Evolutionary conservation across 768 basidiomycete genomes (phyloP).

Genomic region (Lactarius quietus): DNA sequence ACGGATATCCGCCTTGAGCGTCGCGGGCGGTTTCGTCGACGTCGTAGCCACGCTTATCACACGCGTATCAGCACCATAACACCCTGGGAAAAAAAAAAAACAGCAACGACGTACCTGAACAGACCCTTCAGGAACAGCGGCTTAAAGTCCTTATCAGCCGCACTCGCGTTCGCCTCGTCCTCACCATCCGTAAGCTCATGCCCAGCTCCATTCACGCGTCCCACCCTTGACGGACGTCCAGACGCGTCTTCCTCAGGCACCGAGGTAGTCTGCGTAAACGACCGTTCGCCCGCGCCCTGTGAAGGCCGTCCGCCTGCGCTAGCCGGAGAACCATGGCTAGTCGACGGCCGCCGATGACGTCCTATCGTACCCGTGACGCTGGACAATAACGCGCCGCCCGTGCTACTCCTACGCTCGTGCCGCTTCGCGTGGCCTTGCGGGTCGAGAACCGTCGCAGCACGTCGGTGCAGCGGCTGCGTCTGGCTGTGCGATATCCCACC

Average conservation of each 20-base stretch:
- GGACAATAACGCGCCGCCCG: conserved; percentile 57
- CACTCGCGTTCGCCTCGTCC: conserved; percentile 15
- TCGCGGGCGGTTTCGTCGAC: conserved; percentile 77
- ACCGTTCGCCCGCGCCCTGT: conserved; percentile 35
- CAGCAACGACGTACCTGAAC: conserved; percentile 62
- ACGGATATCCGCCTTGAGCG: conserved; percentile 80
- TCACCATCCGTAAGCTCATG: conserved; percentile 16
- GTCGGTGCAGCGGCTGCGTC: conserved; percentile 69
- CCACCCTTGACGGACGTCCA: neutral
- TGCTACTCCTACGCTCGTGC: conserved; percentile 76
- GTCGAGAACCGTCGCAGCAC: conserved; percentile 77
- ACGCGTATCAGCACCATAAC: conserved; percentile 6
- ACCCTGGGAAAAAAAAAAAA: neutral
- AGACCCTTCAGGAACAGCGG: conserved; percentile 94
- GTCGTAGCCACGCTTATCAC: conserved; percentile 87
- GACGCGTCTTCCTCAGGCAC: conserved; percentile 35
- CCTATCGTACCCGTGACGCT: conserved; percentile 54
- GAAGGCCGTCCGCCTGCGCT: conserved; percentile 30
- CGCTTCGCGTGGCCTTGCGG: conserved; percentile 56
- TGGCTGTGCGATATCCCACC: conserved; percentile 38
- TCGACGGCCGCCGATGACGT: conserved; percentile 67
- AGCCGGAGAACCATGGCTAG: conserved; percentile 44
- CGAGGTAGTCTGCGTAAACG: conserved; percentile 51
- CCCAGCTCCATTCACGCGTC: conserved; percentile 10
- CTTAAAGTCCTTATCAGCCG: conserved; percentile 73